Conservation (phyloP, 2,329 filamentous ascomycete genomes). For the Ophiostoma fasciatum region DNA sequence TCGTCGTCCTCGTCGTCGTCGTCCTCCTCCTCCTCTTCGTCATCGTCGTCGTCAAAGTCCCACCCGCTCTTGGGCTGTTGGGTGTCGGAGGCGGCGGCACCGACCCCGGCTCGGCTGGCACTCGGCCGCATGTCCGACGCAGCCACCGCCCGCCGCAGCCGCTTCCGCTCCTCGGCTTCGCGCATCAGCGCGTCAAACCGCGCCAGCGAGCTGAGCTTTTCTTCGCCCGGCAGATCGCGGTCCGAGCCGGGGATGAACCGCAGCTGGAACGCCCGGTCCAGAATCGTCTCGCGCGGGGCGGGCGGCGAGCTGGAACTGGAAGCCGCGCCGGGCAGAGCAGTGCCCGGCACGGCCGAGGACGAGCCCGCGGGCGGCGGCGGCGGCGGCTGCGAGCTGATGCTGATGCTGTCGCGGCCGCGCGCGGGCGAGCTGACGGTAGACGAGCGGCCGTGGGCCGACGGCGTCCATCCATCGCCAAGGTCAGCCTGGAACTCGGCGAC, state of each 20-base stretch:
- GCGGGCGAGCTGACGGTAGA: constrained; percentile 43
- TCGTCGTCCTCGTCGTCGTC: constrained; percentile 25
- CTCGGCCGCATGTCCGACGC: constrained; percentile 12
- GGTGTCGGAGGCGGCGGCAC: constrained; percentile 14
- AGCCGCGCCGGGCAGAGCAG: constrained; percentile 15
- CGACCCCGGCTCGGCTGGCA: constrained; percentile 11
- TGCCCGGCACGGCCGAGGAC: constrained; percentile 19
- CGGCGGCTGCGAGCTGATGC: constrained; percentile 33
- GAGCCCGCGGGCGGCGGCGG: constrained; percentile 19
- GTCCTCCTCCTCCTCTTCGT: constrained; percentile 25
- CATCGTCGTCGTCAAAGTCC: constrained; percentile 34
- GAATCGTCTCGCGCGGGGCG: constrained; percentile 45
- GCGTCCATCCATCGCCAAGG: constrained; percentile 47
- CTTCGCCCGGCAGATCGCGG: constrained; percentile 37
- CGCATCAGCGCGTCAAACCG: constrained; percentile 52
- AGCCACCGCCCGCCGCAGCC: constrained; percentile 24
- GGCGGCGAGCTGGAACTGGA: constrained; percentile 35
- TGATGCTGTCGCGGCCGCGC: constrained; percentile 37
- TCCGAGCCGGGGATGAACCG: constrained; percentile 47
- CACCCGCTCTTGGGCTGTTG: constrained; percentile 33
- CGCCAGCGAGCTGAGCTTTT: constrained; percentile 49
- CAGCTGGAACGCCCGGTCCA: constrained; percentile 52
- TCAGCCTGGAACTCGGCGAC: constrained; percentile 38
- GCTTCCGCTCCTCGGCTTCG: constrained; percentile 35
- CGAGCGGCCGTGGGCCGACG: constrained; percentile 40